Evolutionary conservation across 192 early-diverging fungal species (phyloP).

Genomic region (Umbelopsis vinacea): DNA sequence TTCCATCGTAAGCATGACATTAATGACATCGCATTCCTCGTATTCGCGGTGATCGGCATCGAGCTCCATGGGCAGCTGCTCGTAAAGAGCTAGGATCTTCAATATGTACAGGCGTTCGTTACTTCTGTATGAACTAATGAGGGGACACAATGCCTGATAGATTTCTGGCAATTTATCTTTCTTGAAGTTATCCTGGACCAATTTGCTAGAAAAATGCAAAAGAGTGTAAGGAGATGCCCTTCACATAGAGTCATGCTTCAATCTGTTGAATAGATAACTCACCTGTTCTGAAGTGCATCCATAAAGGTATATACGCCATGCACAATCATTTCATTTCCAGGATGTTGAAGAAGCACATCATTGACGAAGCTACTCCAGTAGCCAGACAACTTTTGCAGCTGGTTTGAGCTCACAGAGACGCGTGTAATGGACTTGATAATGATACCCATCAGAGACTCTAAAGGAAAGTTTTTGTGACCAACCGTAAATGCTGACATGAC

Average conservation of each 20-base stretch:
- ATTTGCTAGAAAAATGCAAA: neutral
- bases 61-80: slow-evolving; percentile 59
- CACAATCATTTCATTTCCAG: slow-evolving; percentile 52
- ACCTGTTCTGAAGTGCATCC: slow-evolving; percentile 29
- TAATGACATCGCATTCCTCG: slow-evolving; percentile 55
- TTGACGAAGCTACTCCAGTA: slow-evolving; percentile 47
- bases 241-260: too few species aligned
- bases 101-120: slow-evolving; percentile 67
- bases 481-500: slow-evolving; percentile 43
- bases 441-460: slow-evolving; percentile 55
- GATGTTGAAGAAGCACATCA: slow-evolving; percentile 45
- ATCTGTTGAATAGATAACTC: neutral
- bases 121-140: slow-evolving; percentile 63
- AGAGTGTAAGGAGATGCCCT: neutral
- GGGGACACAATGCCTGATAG: slow-evolving; percentile 25
- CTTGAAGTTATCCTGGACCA: neutral
- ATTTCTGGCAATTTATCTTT: neutral
- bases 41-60: slow-evolving; percentile 32
- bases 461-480: slow-evolving; percentile 46
- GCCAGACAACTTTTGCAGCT: slow-evolving; percentile 24
- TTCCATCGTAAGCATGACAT: slow-evolving; percentile 67
- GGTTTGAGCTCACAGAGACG: slow-evolving; percentile 27
- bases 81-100: slow-evolving; percentile 70
- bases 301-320: slow-evolving; percentile 51
- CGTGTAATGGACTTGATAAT: slow-evolving; percentile 49